Conservation (phyloP, 1,284 basidiomycete genomes). For the Violaceomyces palustris region DNA sequence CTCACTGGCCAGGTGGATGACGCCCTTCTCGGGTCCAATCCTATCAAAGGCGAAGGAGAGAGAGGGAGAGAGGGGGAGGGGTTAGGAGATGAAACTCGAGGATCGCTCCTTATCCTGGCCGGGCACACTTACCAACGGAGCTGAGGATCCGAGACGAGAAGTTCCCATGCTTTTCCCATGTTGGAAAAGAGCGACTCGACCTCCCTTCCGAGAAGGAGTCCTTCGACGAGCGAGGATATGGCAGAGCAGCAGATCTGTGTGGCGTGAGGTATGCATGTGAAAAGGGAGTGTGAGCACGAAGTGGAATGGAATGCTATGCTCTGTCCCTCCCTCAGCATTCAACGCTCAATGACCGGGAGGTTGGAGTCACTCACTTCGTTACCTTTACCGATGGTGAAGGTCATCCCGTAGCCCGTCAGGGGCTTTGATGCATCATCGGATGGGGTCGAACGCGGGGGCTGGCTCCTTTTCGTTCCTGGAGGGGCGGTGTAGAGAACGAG, state of each 20-base stretch:
- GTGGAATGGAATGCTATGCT: no score
- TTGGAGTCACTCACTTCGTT: slow-evolving; percentile 64
- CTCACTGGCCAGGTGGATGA: slow-evolving; percentile 70
- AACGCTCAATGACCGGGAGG: no score
- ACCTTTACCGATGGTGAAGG: slow-evolving; percentile 37
- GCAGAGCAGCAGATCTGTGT: slow-evolving; percentile 56
- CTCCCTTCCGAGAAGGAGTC: slow-evolving; percentile 79
- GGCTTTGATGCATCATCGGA: slow-evolving; percentile 22
- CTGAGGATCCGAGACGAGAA: slow-evolving; percentile 31
- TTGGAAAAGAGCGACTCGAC: slow-evolving; percentile 74
- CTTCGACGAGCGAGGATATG: slow-evolving; percentile 52
- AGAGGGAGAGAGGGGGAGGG: no score
- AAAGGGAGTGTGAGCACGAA: not conserved
- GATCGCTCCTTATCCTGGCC: no score
- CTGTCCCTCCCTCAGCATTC: no score
- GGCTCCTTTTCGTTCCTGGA: slow-evolving; percentile 8
- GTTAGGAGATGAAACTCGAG: no score
- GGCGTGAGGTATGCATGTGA: not conserved
- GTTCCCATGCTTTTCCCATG: slow-evolving; percentile 59
- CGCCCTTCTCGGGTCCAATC: slow-evolving; percentile 76
- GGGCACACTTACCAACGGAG: no score
- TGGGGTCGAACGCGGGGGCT: not conserved
- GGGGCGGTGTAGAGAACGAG: slow-evolving; percentile 68
- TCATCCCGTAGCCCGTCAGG: slow-evolving; percentile 60
- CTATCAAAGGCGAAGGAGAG: no score